These are phyloP conservation scores for Curvularia spicifera DNA, from an alignment of 2,329 filamentous ascomycete species.

Conservation along the genomic window DNA sequence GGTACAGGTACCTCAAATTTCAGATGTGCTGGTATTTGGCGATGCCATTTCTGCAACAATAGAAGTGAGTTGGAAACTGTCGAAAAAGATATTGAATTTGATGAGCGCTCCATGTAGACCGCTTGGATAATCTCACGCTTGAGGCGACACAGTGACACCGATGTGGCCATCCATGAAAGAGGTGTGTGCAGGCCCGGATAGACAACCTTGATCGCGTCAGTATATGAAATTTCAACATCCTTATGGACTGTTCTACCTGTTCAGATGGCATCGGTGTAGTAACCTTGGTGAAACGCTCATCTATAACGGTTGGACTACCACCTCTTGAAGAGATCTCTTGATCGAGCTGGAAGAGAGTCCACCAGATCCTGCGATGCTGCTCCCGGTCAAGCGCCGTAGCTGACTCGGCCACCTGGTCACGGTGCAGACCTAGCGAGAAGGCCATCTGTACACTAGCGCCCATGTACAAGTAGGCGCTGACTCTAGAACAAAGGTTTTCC, in stretches of 20 bases:
- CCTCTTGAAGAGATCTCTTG: slow-evolving; percentile 47
- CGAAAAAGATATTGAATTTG: slow-evolving; percentile 43
- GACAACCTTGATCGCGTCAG: slow-evolving; percentile 34
- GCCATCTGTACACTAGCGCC: slow-evolving; percentile 48
- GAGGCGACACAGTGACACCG: slow-evolving; percentile 40
- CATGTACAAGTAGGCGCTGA: slow-evolving; percentile 47
- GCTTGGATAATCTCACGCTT: slow-evolving; percentile 46
- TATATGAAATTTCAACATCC: not conserved
- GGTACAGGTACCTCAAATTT: slow-evolving; percentile 39
- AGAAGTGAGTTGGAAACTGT: slow-evolving; percentile 43
- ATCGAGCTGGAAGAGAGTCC: slow-evolving; percentile 47
- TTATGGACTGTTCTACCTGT: slow-evolving; percentile 28
- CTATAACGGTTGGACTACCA: slow-evolving; percentile 44
- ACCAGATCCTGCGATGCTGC: slow-evolving; percentile 48
- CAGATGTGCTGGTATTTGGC: slow-evolving; percentile 42
- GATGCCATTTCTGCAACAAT: slow-evolving; percentile 44
- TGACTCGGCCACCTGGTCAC: slow-evolving; percentile 41
- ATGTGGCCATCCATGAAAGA: slow-evolving; percentile 41
- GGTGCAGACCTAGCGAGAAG: slow-evolving; percentile 46
- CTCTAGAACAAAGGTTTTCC: slow-evolving; percentile 45
- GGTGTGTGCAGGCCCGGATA: slow-evolving; percentile 47
- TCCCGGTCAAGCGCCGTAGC: slow-evolving; percentile 40
- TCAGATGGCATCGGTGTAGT: slow-evolving; percentile 43
- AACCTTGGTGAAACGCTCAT: slow-evolving; percentile 43
- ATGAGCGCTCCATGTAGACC: slow-evolving; percentile 43